Evolutionary conservation across 768 basidiomycete genomes (phyloP).

Genomic region (Macrolepiota dolichaula): DNA sequence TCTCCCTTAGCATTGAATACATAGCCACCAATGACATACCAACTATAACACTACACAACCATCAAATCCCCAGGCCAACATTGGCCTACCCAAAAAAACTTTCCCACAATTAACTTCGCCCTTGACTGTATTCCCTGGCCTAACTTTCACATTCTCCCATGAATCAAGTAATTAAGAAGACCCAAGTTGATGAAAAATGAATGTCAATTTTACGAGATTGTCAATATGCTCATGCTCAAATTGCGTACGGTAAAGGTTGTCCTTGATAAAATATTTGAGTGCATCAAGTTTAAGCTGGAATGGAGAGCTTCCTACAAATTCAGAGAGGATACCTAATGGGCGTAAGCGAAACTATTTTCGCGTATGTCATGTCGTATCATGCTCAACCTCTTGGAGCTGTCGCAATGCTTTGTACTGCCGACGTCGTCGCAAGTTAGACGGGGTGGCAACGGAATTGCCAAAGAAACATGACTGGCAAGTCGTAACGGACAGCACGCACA

Average conservation of each 20-base stretch:
- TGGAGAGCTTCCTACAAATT: background rate
- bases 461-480: background rate
- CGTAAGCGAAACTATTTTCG: background rate
- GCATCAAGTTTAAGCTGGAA: background rate
- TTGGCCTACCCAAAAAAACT: background rate
- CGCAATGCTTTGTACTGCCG: background rate
- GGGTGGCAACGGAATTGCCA: background rate
- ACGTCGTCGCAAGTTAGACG: background rate
- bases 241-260: background rate
- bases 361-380: background rate
- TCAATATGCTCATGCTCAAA: background rate
- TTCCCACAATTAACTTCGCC: background rate
- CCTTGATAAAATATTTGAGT: background rate
- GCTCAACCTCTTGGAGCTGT: background rate
- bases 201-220: background rate
- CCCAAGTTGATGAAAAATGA: background rate
- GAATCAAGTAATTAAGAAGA: background rate
- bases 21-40: slow-evolving; percentile 5
- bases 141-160: background rate
- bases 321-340: background rate
- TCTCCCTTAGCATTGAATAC: background rate
- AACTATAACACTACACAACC: background rate
- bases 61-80: background rate
- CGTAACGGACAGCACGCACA: background rate
- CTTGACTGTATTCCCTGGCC: background rate